phyloP scores from a whole-genome alignment of 2,329 filamentous ascomycete species.

The Cladosporium sp. region DNA sequence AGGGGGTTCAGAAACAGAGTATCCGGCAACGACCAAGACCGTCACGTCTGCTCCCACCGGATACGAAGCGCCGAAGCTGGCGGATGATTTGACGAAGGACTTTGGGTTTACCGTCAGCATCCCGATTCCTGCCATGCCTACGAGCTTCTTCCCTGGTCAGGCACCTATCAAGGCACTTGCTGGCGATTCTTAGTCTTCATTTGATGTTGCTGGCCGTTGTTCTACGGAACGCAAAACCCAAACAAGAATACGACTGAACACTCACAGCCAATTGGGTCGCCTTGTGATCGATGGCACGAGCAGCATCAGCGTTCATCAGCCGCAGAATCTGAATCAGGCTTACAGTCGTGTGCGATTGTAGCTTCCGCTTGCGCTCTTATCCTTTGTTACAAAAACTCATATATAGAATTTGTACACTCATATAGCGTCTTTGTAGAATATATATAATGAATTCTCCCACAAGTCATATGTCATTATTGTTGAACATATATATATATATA shows the following conservation, averaged over 20 bases:
- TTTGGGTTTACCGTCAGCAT: slow-evolving; percentile 35
- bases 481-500: neutral
- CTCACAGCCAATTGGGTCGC: neutral
- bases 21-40: slow-evolving; percentile 33
- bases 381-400: neutral
- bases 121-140: slow-evolving; percentile 39
- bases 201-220: neutral
- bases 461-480: neutral
- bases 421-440: neutral
- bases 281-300: too few species aligned
- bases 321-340: too few species aligned
- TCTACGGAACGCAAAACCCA: too few species aligned
- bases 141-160: slow-evolving; percentile 36
- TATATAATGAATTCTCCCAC: neutral
- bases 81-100: slow-evolving; percentile 26
- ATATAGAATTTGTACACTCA: neutral
- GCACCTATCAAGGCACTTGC: slow-evolving; percentile 6
- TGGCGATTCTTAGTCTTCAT: neutral
- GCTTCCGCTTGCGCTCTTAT: neutral
- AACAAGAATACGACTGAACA: neutral
- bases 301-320: too few species aligned
- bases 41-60: slow-evolving; percentile 34
- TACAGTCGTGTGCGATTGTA: neutral
- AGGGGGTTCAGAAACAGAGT: slow-evolving; percentile 25
- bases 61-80: slow-evolving; percentile 38